Base-by-base conservation (phyloP, 768 basidiomycete genomes). In the Hemileccinum impolitum region DNA sequence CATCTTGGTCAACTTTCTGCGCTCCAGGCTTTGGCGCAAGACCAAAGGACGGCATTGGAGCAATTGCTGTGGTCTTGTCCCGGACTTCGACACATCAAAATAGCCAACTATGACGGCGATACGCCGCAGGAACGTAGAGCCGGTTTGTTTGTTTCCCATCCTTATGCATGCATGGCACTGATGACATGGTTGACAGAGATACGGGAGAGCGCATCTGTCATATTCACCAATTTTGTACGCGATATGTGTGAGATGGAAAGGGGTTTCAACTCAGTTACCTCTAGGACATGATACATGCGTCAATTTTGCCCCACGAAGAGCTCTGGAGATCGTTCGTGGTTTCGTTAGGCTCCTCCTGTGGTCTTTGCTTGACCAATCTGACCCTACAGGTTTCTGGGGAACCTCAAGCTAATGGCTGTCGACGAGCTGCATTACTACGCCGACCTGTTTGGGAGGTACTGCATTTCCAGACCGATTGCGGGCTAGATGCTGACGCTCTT, bases 371-470 rank as follows among this genome's bases (percentile, higher is more conserved):
- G 14, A 60, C 56, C 1, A 13, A 38, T 30, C 4, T 30, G 38
- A 19, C 0, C 19, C 36, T 37, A 9, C 47, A 90, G 87, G 30
- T 93, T 92, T 60, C 65, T 95, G 43, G 81, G 82, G 59, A 82
- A 84, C 56, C 70, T 93, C 54, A 87, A 79, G 67, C 70, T 92
- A 13, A 74, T 94, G 46, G 90, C 80, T 1, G 83, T 93, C 2
- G 89, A 94, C 59, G 92, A 95, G 62, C 63, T 94, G 31, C 92
- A 95, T 65, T 93, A 90, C 61, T 94, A 95, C 60, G 75, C 81
- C 2, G 85, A 86, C 34, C 68, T 87, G 11, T 77, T 94, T 44
- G 93, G 91, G 54, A 90, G 87, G 89, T 86, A 55, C 19, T 54
- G 3, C 15, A 14, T 35, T 45, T 47, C 21, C 11, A 30, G 30